Evolutionary conservation across 345 rosid genomes (phyloP).

Genomic region (Pugionium cornutum): DNA sequence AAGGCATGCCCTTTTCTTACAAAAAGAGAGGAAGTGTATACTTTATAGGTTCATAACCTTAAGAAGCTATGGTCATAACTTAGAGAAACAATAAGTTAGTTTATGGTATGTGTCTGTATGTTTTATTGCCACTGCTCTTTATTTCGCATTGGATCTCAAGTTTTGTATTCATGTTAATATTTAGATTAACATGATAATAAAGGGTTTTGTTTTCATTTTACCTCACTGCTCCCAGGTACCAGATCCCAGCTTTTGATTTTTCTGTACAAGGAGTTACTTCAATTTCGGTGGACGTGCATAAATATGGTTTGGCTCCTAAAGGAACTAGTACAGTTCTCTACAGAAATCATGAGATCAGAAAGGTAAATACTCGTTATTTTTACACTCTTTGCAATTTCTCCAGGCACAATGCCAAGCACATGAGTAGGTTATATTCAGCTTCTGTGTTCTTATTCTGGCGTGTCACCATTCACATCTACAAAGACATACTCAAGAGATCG

Average conservation of each 20-base stretch:
- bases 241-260: conserved; percentile 86
- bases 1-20: neutral
- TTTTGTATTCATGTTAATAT: neutral
- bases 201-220: conserved; percentile 1
- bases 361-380: conserved; percentile 50
- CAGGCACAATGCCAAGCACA: conserved; percentile 9
- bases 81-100: neutral
- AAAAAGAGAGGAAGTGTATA: neutral
- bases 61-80: conserved; percentile 5
- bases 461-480: neutral
- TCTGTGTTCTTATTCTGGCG: conserved; percentile 6
- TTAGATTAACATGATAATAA: neutral
- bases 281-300: conserved; percentile 86
- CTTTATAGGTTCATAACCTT: neutral
- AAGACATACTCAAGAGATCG: neutral
- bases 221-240: conserved; percentile 54
- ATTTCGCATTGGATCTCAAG: conserved; percentile 4
- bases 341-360: conserved; percentile 93
- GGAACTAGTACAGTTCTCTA: conserved; percentile 92
- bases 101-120: conserved; percentile 4
- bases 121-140: conserved; percentile 22
- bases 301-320: conserved; percentile 95
- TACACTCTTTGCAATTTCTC: conserved; percentile 5
- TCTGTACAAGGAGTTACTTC: conserved; percentile 87
- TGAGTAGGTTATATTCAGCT: conserved; percentile 2